Percentiles rank a stretch among this genome's conserved stretches.
Conservation (phyloP, 768 basidiomycete species). For the Lactarius sanguifluus region DNA sequence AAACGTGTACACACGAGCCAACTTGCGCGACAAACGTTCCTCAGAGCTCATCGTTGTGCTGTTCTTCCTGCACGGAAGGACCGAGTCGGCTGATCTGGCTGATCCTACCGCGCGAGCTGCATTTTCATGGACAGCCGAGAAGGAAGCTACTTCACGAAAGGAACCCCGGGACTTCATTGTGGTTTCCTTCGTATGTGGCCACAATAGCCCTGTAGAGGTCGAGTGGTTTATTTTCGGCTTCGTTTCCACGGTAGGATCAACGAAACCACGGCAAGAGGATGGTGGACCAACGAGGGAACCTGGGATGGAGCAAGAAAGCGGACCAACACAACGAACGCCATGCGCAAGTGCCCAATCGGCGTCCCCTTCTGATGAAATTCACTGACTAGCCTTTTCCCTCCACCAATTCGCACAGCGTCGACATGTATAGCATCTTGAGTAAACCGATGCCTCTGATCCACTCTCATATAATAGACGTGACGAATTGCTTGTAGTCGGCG, state of each 20-base stretch:
- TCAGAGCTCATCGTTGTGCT: conserved; percentile 37
- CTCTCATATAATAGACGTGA: background rate
- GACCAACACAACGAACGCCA: conserved; percentile 44
- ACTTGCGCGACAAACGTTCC: conserved; percentile 13
- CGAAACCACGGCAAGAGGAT: conserved; percentile 51
- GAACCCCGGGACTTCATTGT: conserved; percentile 44
- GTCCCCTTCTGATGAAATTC: background rate
- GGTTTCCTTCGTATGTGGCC: conserved; percentile 45
- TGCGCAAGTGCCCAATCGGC: conserved; percentile 37
- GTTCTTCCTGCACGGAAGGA: conserved; percentile 51
- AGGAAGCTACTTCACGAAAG: conserved; percentile 24
- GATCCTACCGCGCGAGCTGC: conserved; percentile 38
- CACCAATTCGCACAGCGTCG: conserved; percentile 34
- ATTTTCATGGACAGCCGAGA: conserved; percentile 34
- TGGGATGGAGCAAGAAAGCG: conserved; percentile 37
- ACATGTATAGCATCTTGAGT: conserved; percentile 53
- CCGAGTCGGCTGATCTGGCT: conserved; percentile 37
- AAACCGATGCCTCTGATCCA: conserved; percentile 19
- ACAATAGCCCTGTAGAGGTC: background rate
- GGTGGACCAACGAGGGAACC: conserved; percentile 41
- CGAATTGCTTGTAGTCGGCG: conserved; percentile 46
- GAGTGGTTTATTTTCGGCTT: background rate
- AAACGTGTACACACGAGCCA: conserved; percentile 33
- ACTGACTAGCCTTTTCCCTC: conserved; percentile 26
- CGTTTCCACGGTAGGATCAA: conserved; percentile 42